phyloP scores from a whole-genome alignment of 2,329 filamentous ascomycete species.

The Albophoma yamanashiensis region DNA sequence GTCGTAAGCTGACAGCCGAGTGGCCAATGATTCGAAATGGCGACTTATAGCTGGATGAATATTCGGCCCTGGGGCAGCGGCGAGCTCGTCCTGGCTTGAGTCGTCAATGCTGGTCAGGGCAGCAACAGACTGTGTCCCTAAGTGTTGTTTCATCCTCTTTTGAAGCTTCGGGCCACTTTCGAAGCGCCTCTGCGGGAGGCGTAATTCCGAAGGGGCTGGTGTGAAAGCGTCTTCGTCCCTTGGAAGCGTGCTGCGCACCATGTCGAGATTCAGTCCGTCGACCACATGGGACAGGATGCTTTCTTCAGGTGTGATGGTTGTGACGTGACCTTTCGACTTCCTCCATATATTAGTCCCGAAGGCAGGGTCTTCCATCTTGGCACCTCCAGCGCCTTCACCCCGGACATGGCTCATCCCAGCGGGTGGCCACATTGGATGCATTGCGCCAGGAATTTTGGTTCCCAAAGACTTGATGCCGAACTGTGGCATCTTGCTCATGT shows the following conservation, averaged over 20 bases:
- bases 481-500: conserved; percentile 18
- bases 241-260: conserved; percentile 16
- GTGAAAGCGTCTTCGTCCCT: conserved; percentile 26
- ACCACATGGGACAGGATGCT: conserved; percentile 26
- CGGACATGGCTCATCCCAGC: conserved; percentile 54
- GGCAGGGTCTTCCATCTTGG: background rate
- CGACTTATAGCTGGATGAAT: conserved; percentile 48
- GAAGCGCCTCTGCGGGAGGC: conserved; percentile 44
- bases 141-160: conserved; percentile 32
- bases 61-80: conserved; percentile 7
- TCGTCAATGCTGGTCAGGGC: conserved; percentile 6
- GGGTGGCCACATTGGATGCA: conserved; percentile 62
- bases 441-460: conserved; percentile 54
- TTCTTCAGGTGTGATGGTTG: conserved; percentile 28
- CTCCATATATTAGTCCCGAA: conserved; percentile 14
- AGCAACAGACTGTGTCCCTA: conserved; percentile 21
- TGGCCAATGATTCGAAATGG: conserved; percentile 49
- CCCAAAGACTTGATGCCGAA: conserved; percentile 33
- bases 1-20: conserved; percentile 69
- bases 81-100: conserved; percentile 25
- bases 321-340: conserved; percentile 40
- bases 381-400: conserved; percentile 19
- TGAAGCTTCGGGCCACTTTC: conserved; percentile 47
- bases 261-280: conserved; percentile 13
- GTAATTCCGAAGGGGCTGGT: conserved; percentile 36